These are phyloP conservation scores for Chamaenerion angustifolium DNA, from an alignment of 345 rosid species.

Conservation along the genomic window DNA sequence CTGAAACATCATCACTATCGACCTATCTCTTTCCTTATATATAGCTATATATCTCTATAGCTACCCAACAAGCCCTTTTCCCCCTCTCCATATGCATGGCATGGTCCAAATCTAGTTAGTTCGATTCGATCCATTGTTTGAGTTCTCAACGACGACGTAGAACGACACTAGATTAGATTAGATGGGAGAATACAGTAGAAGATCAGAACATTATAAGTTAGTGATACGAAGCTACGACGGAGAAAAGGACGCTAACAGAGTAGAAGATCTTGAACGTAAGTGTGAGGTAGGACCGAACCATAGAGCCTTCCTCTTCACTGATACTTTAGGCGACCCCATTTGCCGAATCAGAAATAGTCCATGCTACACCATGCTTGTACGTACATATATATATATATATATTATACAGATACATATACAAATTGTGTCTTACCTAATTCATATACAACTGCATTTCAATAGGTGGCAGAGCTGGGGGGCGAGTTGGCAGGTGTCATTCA, in stretches of 20 bases:
- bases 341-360: constrained; percentile 73
- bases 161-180: not conserved
- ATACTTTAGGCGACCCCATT: constrained; percentile 76
- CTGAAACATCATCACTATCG: no score
- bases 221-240: constrained; percentile 45
- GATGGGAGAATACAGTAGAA: not conserved
- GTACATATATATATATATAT: constrained; percentile 1
- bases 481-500: constrained; percentile 63
- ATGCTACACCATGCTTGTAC: constrained; percentile 58
- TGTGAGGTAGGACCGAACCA: constrained; percentile 56
- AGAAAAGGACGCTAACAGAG: constrained; percentile 31
- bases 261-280: constrained; percentile 43
- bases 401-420: not conserved
- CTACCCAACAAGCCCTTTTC: no score
- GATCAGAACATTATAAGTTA: constrained; percentile 5
- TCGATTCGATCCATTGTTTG: no score
- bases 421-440: not conserved
- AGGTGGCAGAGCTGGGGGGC: constrained; percentile 51
- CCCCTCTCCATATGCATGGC: no score
- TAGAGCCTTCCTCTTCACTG: constrained; percentile 47
- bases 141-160: no score
- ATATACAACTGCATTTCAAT: not conserved
- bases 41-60: no score
- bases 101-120: no score
- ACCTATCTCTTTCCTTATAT: no score